Percentiles rank a stretch among this genome's conserved stretches.
These are phyloP conservation scores for Porphyridium purpureum DNA, from an alignment of 23 red algal genomes.

Conservation along the genomic window DNA sequence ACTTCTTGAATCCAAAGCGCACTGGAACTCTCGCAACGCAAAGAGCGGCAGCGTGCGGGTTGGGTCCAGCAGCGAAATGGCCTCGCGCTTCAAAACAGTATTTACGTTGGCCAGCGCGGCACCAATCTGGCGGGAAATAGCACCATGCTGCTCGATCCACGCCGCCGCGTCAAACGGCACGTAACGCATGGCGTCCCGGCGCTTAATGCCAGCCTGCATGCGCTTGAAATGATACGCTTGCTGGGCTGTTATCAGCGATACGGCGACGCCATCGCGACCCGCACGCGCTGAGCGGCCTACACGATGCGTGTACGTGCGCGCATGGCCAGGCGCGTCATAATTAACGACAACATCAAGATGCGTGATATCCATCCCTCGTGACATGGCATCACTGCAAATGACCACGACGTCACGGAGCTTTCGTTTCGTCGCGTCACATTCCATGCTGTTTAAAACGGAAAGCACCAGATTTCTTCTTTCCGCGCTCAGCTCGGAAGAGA, in stretches of 20 bases:
- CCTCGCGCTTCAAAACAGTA: too few species aligned
- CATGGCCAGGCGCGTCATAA: conserved; percentile 57
- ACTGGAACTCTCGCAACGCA: too few species aligned
- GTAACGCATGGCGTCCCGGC: too few species aligned
- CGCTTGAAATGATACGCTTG: conserved; percentile 75
- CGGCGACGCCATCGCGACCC: conserved; percentile 21
- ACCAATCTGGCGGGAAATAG: too few species aligned
- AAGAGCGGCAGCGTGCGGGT: too few species aligned
- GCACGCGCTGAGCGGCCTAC: conserved; percentile 75
- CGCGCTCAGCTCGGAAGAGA: conserved; percentile 27
- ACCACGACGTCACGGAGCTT: conserved; percentile 25
- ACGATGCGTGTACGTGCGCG: conserved; percentile 76
- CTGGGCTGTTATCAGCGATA: conserved; percentile 27
- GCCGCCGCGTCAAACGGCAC: too few species aligned
- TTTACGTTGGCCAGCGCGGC: too few species aligned
- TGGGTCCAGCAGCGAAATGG: too few species aligned
- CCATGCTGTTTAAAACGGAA: conserved; percentile 4
- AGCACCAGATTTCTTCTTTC: conserved; percentile 19
- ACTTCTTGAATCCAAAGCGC: too few species aligned
- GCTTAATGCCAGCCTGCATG: too few species aligned
- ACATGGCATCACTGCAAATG: conserved; percentile 65
- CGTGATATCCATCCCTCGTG: conserved; percentile 74
- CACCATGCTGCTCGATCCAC: too few species aligned
- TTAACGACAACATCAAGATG: conserved; percentile 56
- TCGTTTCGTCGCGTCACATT: not conserved